Evolutionary conservation across 139 green algal species (phyloP).

Genomic region (Chlorella sp.): DNA sequence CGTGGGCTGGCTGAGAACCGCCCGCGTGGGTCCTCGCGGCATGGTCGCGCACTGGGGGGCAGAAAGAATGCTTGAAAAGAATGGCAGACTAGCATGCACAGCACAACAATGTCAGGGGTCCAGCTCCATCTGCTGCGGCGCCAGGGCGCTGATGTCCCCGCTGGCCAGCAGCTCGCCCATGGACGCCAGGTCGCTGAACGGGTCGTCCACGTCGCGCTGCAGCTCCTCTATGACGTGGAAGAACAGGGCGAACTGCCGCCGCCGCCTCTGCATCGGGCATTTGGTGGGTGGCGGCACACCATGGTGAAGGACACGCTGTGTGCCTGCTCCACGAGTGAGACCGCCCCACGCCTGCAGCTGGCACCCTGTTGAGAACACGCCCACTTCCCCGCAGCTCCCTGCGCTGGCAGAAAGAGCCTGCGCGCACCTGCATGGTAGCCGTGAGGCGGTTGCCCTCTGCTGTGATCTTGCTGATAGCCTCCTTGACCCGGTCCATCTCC

Average conservation of each 20-base stretch:
- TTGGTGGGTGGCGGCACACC: too few relatives aligned
- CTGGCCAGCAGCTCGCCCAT: not conserved
- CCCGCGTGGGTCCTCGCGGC: too few relatives aligned
- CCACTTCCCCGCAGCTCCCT: not conserved
- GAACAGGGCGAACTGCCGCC: conserved; percentile 54
- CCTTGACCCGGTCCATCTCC: conserved; percentile 30
- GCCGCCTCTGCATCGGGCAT: conserved; percentile 39
- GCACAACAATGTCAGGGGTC: not conserved
- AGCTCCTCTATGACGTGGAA: conserved; percentile 50
- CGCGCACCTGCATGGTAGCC: conserved; percentile 27
- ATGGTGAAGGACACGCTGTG: too few relatives aligned
- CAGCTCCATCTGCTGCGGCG: conserved; percentile 8
- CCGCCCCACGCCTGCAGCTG: too few relatives aligned
- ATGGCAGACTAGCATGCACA: too few relatives aligned
- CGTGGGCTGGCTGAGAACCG: too few relatives aligned
- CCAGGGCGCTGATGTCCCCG: too few relatives aligned
- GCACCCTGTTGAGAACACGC: too few relatives aligned
- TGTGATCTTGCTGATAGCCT: conserved; percentile 17
- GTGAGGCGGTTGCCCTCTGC: conserved; percentile 14
- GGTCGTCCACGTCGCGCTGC: conserved; percentile 19
- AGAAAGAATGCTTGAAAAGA: too few relatives aligned
- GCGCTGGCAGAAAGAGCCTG: not conserved
- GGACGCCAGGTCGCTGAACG: not conserved
- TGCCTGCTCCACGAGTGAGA: too few relatives aligned
- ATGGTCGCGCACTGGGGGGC: too few relatives aligned